Evolutionary conservation across 2,329 filamentous ascomycete species (phyloP).

Genomic region (Leptosphaerulina australis): DNA sequence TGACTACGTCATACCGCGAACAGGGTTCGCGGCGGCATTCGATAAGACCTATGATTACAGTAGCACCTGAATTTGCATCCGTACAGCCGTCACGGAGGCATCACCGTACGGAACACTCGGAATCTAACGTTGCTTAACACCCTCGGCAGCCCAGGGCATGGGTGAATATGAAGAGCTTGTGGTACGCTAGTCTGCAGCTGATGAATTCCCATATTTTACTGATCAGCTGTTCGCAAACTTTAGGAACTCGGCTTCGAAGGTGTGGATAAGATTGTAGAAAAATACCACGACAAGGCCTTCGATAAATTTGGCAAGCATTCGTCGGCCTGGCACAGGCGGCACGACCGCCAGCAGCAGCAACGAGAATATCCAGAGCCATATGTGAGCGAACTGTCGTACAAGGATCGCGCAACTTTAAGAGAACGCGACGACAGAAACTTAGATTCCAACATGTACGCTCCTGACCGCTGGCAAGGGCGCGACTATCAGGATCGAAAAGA

Average conservation of each 20-base stretch:
- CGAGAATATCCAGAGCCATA: slow-evolving; percentile 3
- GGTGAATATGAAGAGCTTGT: slow-evolving; percentile 36
- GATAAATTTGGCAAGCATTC: slow-evolving; percentile 26
- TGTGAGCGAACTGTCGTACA: neutral
- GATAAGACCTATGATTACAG: slow-evolving; percentile 2
- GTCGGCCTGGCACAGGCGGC: slow-evolving; percentile 14
- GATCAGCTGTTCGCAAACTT: slow-evolving; percentile 12
- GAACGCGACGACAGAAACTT: slow-evolving; percentile 1
- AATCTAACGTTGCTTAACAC: slow-evolving; percentile 6
- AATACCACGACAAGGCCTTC: slow-evolving; percentile 39
- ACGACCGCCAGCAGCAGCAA: slow-evolving; percentile 13
- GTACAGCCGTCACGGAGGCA: slow-evolving; percentile 12
- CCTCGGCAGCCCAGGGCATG: slow-evolving; percentile 22
- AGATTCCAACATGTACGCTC: slow-evolving; percentile 28
- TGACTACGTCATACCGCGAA: slow-evolving; percentile 10
- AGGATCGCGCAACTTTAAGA: neutral
- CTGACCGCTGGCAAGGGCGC: slow-evolving; percentile 20
- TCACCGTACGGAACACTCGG: slow-evolving; percentile 25
- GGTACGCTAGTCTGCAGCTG: slow-evolving; percentile 26
- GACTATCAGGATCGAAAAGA: slow-evolving; percentile 20
- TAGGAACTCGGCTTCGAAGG: slow-evolving; percentile 48
- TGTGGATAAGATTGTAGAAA: slow-evolving; percentile 37
- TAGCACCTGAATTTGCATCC: slow-evolving; percentile 11
- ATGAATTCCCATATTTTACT: slow-evolving; percentile 15
- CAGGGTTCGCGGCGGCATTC: slow-evolving; percentile 6